These are phyloP conservation scores for Tetrapisispora nanseiensis DNA, from an alignment of 805 yeast species.

Conservation along the genomic window DNA sequence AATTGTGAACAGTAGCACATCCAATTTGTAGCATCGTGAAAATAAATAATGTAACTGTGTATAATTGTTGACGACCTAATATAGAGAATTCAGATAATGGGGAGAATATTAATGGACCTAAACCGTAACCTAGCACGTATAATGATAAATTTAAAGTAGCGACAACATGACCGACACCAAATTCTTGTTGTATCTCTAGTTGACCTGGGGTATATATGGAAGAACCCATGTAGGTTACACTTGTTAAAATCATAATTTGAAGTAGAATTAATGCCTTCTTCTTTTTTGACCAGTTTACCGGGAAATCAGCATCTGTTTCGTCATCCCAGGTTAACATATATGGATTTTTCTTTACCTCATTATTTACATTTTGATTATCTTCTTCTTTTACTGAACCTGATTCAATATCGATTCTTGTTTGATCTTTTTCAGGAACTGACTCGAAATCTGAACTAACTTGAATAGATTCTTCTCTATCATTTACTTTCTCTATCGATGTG, in stretches of 20 bases:
- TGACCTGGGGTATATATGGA: conserved; percentile 47
- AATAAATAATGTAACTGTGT: conserved; percentile 36
- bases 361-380: no score
- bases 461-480: no score
- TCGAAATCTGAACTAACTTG: no score
- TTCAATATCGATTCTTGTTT: no score
- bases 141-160: conserved; percentile 44
- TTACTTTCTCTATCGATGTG: no score
- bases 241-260: conserved; percentile 38
- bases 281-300: conserved; percentile 43
- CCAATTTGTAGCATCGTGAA: conserved; percentile 48
- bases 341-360: conserved; percentile 28
- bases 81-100: conserved; percentile 49
- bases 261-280: conserved; percentile 33
- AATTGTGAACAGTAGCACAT: conserved; percentile 40
- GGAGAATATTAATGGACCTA: conserved; percentile 50
- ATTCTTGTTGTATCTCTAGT: conserved; percentile 35
- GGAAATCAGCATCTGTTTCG: conserved; percentile 44
- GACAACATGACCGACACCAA: conserved; percentile 35
- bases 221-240: conserved; percentile 47
- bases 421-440: no score
- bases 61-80: conserved; percentile 45
- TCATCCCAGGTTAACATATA: conserved; percentile 21
- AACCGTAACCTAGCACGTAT: conserved; percentile 51
- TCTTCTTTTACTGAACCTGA: no score